These are phyloP conservation scores for Exophiala alcalophila DNA, from an alignment of 2,329 filamentous ascomycete genomes.

Conservation along the genomic window DNA sequence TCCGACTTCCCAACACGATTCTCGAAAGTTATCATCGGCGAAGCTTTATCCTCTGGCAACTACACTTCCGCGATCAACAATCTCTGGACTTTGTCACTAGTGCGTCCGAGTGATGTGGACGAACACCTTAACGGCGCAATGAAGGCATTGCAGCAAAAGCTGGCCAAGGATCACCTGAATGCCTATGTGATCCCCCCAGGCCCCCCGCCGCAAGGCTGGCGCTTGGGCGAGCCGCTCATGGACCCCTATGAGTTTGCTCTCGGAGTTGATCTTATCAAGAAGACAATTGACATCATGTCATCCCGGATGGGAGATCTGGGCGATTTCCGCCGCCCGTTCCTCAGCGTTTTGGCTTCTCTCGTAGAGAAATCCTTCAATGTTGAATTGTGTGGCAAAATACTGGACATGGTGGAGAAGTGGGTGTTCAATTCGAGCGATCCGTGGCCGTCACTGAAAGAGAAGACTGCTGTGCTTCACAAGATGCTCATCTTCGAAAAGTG, in stretches of 20 bases:
- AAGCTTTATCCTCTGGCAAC: conserved; percentile 75
- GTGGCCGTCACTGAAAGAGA: conserved; percentile 96
- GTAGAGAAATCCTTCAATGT: conserved; percentile 92
- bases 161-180: conserved; percentile 88
- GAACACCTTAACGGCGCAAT: conserved; percentile 83
- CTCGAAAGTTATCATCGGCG: conserved; percentile 79
- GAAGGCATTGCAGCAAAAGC: conserved; percentile 87
- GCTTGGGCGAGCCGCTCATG: conserved; percentile 46
- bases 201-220: conserved; percentile 40
- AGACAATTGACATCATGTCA: conserved; percentile 89
- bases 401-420: conserved; percentile 93
- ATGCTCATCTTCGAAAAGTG: conserved; percentile 95
- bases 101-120: conserved; percentile 83
- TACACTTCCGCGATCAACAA: conserved; percentile 89
- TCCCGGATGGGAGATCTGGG: conserved; percentile 88
- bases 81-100: conserved; percentile 83
- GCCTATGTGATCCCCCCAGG: conserved; percentile 53
- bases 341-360: conserved; percentile 89
- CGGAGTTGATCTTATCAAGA: conserved; percentile 88
- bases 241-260: conserved; percentile 77
- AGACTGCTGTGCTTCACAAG: conserved; percentile 97
- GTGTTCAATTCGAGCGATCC: conserved; percentile 93
- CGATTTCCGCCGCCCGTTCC: conserved; percentile 85
- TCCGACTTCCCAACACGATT: conserved; percentile 79
- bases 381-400: conserved; percentile 82